phyloP scores from a whole-genome alignment of 1,284 basidiomycete species.

The Rhodofomes roseus region DNA sequence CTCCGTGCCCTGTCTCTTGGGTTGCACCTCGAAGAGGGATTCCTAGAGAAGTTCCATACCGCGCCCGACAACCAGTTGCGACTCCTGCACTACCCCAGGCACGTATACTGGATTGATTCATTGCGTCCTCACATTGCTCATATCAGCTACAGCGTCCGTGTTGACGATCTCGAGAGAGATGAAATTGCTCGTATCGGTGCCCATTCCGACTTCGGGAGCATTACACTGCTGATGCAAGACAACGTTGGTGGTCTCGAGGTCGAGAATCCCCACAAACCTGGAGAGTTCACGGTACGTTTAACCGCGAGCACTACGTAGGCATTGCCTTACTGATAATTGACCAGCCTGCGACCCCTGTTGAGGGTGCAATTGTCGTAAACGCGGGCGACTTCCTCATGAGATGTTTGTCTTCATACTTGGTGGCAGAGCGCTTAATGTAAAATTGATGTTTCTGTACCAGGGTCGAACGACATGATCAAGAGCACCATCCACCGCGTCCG shows the following conservation, averaged over 20 bases:
- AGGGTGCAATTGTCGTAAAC: constrained; percentile 54
- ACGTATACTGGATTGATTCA: background rate
- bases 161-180: constrained; percentile 33
- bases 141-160: constrained; percentile 29
- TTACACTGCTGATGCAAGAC: constrained; percentile 60
- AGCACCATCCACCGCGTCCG: constrained; percentile 60
- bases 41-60: constrained; percentile 41
- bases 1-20: constrained; percentile 51
- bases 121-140: background rate
- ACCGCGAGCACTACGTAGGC: background rate
- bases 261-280: constrained; percentile 46
- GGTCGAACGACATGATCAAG: constrained; percentile 58
- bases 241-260: constrained; percentile 58
- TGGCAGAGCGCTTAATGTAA: background rate
- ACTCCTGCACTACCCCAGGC: constrained; percentile 56
- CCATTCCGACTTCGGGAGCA: constrained; percentile 57
- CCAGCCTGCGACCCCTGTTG: constrained; percentile 44
- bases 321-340: background rate
- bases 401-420: constrained; percentile 28
- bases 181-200: constrained; percentile 47
- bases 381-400: constrained; percentile 60
- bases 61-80: constrained; percentile 54
- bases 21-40: constrained; percentile 43
- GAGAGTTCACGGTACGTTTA: constrained; percentile 37
- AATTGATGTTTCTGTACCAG: constrained; percentile 21